Evolutionary conservation across 192 early-diverging fungal species (phyloP).

Genomic region (Diversispora eburnea): DNA sequence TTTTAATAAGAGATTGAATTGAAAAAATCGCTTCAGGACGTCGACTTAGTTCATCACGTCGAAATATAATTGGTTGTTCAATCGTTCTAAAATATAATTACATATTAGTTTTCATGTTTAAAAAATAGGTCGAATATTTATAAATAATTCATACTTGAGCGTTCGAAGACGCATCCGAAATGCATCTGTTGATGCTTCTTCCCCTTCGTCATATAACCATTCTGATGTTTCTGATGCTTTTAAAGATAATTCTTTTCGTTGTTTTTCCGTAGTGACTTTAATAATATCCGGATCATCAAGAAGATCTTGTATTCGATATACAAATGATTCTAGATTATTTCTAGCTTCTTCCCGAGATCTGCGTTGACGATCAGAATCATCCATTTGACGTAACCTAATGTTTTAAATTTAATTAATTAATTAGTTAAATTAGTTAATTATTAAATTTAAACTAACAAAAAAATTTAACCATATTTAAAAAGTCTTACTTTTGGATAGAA

Average conservation of each 20-base stretch:
- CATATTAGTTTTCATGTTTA: not conserved
- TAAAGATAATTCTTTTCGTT: constrained; percentile 62
- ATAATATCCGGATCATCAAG: constrained; percentile 71
- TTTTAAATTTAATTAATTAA: constrained; percentile 10
- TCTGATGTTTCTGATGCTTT: constrained; percentile 60
- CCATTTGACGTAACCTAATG: constrained; percentile 52
- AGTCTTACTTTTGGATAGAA: constrained; percentile 34
- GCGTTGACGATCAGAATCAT: constrained; percentile 66
- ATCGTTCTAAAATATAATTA: constrained; percentile 33
- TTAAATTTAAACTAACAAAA: constrained; percentile 9
- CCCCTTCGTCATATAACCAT: constrained; percentile 85
- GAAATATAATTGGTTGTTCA: constrained; percentile 46
- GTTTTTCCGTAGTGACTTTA: constrained; percentile 63
- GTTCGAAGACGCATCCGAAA: constrained; percentile 52
- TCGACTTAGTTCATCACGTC: constrained; percentile 44
- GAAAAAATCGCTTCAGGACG: constrained; percentile 45
- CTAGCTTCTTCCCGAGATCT: constrained; percentile 73
- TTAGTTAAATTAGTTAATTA: too few species aligned
- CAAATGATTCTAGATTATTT: constrained; percentile 87
- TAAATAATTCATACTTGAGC: constrained; percentile 38
- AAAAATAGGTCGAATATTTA: not conserved
- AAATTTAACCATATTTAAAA: constrained; percentile 31
- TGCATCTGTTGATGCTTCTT: constrained; percentile 61
- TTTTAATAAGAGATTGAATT: constrained; percentile 35
- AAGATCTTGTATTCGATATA: constrained; percentile 83